Conservation (phyloP, 1,284 basidiomycete genomes). For the Ganoderma leucocontextum region DNA sequence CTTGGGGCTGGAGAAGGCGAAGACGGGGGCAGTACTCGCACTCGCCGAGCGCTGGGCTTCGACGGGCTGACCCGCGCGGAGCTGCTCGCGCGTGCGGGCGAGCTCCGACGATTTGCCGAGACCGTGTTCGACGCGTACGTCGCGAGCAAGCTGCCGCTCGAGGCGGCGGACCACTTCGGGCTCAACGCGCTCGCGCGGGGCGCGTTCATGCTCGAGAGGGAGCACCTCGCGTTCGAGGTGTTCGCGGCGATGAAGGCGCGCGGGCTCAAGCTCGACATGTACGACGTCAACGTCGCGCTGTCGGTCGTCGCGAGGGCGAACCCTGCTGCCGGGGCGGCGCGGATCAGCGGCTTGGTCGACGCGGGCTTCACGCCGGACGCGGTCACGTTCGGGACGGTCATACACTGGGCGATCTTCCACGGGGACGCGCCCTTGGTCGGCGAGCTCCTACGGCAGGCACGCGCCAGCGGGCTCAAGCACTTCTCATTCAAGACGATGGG, state of each 20-base stretch:
- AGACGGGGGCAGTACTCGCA: background rate
- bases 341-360: slow-evolving; percentile 58
- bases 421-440: slow-evolving; percentile 53
- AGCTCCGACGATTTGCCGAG: slow-evolving; percentile 52
- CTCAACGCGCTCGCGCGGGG: slow-evolving; percentile 70
- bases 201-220: slow-evolving; percentile 63
- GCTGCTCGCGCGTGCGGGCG: slow-evolving; percentile 35
- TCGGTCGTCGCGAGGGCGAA: slow-evolving; percentile 58
- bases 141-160: slow-evolving; percentile 53
- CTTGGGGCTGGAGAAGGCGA: background rate
- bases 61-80: slow-evolving; percentile 22
- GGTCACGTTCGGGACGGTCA: slow-evolving; percentile 65
- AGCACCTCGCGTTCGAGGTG: slow-evolving; percentile 54
- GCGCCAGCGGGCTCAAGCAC: slow-evolving; percentile 41
- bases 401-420: slow-evolving; percentile 60
- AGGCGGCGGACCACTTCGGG: slow-evolving; percentile 54
- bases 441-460: slow-evolving; percentile 51
- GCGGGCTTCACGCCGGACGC: slow-evolving; percentile 57
- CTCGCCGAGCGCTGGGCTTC: slow-evolving; percentile 8
- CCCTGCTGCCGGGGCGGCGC: slow-evolving; percentile 52
- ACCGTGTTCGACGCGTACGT: slow-evolving; percentile 56
- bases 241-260: slow-evolving; percentile 57
- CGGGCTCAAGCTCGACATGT: slow-evolving; percentile 61
- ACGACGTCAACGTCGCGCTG: slow-evolving; percentile 71
- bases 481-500: slow-evolving; percentile 58